These are phyloP conservation scores for Fusarium coffeatum DNA, from an alignment of 2,329 filamentous ascomycete species.

Conservation along the genomic window DNA sequence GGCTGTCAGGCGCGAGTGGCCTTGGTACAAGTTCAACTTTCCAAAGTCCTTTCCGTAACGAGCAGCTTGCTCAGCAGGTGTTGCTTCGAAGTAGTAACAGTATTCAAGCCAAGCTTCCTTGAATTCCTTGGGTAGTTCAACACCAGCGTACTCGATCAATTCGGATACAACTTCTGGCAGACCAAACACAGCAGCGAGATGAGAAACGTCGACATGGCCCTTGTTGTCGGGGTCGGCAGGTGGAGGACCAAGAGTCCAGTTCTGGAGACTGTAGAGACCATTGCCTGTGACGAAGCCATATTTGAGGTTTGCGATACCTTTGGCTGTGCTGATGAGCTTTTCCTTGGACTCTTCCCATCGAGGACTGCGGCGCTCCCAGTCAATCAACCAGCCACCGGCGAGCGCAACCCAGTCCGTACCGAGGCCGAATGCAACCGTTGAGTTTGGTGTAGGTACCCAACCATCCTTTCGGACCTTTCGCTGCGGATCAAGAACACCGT, in stretches of 20 bases:
- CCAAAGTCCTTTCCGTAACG: conserved; percentile 65
- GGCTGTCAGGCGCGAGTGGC: conserved; percentile 68
- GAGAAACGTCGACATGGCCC: conserved; percentile 64
- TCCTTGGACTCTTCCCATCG: conserved; percentile 63
- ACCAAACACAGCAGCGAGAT: conserved; percentile 69
- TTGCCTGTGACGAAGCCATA: conserved; percentile 70
- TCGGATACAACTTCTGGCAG: conserved; percentile 69
- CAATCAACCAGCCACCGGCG: conserved; percentile 68
- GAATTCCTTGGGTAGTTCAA: conserved; percentile 61
- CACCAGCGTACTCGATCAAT: conserved; percentile 61
- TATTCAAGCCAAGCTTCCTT: conserved; percentile 69
- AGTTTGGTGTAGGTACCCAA: conserved; percentile 57
- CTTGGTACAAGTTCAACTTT: conserved; percentile 62
- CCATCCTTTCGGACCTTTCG: conserved; percentile 68
- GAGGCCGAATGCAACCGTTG: conserved; percentile 61
- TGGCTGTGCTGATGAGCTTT: conserved; percentile 62
- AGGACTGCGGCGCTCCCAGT: conserved; percentile 67
- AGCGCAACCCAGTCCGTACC: conserved; percentile 70
- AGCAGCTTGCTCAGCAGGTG: conserved; percentile 60
- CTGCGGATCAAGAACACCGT: conserved; percentile 64
- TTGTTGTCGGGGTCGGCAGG: conserved; percentile 63
- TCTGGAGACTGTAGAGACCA: conserved; percentile 62
- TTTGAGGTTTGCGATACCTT: conserved; percentile 64
- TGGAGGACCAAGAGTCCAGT: conserved; percentile 63
- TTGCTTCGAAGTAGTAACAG: conserved; percentile 67